Evolutionary conservation across 805 yeast species (phyloP), one percentile per base, ranked within the genome.

Genomic region (Wickerhamiella sergipiensis): DNA sequence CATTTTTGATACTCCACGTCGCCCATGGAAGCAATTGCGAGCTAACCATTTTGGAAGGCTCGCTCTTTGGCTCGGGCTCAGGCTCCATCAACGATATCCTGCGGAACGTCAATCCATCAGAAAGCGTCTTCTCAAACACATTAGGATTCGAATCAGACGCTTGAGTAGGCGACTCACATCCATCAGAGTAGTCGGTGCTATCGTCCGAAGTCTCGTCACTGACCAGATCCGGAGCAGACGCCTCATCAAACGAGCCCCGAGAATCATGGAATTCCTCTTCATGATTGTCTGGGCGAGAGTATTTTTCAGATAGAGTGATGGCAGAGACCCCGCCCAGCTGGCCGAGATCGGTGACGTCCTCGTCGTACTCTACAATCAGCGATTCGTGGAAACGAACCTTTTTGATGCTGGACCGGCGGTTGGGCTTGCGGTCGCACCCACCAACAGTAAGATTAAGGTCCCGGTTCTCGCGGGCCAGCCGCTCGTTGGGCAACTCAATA

Each of bases 391-490:
- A 36, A 6, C 40, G 40, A 15, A 36, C 40, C 10, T 36, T 36
- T 36, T 36, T 36, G 40, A 36, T 3, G 40, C 40, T 36, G 40
- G 40, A 6, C 5, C 40, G 40, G 4, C 40, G 40, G 40, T 17
- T 17, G 19, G 40, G 17, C 19, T 36, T 17, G 19, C 19, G 19
- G 19, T 36, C 40, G 40, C 10, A 3, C 5, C 40, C 40, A 13
- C 10, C 2, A 3, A 36, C 19, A 18, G 40, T 17, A 4, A 36
- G 10, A 67, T 90, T 90, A 58, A 86, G 82, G 78, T 90, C 86
- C 67, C 95, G 85, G 64, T 92, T 92, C 42, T 89, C 71, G 51
- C 97, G 73, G 0, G 98, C 98, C 50, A 92, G 68, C 52, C 97
- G 72, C 67, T 92, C 98, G 46, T 80, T 83, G 54, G 85, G 88